Evolutionary conservation across 352 stramenopile species (phyloP).

Genomic region (Pythium apleroticum): DNA sequence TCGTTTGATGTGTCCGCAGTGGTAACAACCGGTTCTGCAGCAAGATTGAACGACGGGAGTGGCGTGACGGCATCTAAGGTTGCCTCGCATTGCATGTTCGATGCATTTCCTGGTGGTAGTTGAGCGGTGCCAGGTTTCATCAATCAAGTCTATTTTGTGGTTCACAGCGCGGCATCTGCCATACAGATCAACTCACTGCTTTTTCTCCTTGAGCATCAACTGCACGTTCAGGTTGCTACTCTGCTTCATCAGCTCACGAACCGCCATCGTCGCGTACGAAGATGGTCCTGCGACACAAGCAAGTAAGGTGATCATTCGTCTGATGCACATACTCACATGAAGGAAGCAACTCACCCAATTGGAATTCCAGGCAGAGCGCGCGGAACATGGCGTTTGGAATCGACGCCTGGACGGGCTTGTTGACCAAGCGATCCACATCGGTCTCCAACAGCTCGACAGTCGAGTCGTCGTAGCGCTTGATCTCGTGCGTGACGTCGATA

Average conservation of each 20-base stretch:
- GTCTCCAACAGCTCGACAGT: conserved; percentile 91
- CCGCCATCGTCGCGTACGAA: conserved; percentile 95
- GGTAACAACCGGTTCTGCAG: conserved; percentile 82
- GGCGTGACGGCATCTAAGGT: conserved; percentile 46
- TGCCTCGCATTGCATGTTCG: background rate
- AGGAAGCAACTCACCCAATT: conserved; percentile 45
- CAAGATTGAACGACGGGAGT: conserved; percentile 78
- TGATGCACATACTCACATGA: background rate
- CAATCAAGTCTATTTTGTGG: conserved; percentile 2
- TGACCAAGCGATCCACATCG: conserved; percentile 85
- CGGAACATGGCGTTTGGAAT: conserved; percentile 60
- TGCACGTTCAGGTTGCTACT: conserved; percentile 82
- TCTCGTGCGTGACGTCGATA: conserved; percentile 85
- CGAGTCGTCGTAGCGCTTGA: conserved; percentile 93
- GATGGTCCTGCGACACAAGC: conserved; percentile 51
- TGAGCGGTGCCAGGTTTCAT: background rate
- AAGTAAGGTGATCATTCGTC: background rate
- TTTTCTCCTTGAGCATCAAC: conserved; percentile 53
- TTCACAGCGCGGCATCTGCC: background rate
- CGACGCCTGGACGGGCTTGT: conserved; percentile 39
- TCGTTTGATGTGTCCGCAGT: conserved; percentile 29
- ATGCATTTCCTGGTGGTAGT: background rate
- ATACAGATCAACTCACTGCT: background rate
- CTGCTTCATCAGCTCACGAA: conserved; percentile 95
- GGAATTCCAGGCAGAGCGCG: conserved; percentile 81